Evolutionary conservation across 1,284 basidiomycete genomes (phyloP).

Genomic region (Xerocomus amazonicus): DNA sequence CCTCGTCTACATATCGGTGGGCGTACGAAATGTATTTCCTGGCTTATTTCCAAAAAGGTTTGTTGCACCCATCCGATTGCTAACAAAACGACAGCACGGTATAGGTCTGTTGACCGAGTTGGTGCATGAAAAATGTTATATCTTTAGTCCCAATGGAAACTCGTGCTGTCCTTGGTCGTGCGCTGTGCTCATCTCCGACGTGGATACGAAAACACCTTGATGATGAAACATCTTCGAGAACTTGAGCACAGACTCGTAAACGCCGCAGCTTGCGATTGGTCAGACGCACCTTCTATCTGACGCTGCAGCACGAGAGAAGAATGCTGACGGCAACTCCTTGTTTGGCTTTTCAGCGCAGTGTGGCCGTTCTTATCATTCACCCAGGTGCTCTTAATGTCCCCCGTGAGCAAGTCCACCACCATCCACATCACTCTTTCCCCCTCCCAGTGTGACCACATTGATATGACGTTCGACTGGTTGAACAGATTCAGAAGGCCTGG

Average conservation of each 20-base stretch:
- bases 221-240: conserved; percentile 35
- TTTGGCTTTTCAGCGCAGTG: conserved; percentile 25
- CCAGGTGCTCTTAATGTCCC: conserved; percentile 30
- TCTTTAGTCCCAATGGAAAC: conserved; percentile 12
- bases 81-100: conserved; percentile 25
- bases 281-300: conserved; percentile 27
- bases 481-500: conserved; percentile 21
- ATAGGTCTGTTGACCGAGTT: conserved; percentile 17
- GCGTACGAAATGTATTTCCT: conserved; percentile 29
- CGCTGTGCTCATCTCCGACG: conserved; percentile 28
- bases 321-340: conserved; percentile 23
- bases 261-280: conserved; percentile 29
- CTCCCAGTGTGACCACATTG: conserved; percentile 9
- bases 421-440: conserved; percentile 8
- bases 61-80: conserved; percentile 24
- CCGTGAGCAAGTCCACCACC: conserved; percentile 11
- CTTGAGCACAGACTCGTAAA: conserved; percentile 22
- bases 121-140: conserved; percentile 21
- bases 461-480: conserved; percentile 30
- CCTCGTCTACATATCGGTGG: conserved; percentile 18
- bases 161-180: conserved; percentile 17
- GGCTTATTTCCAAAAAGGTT: conserved; percentile 29
- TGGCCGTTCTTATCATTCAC: conserved; percentile 27
- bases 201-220: conserved; percentile 21
- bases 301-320: conserved; percentile 27